Conservation (phyloP, 345 rosid genomes). For the Eucalyptus marginata region DNA sequence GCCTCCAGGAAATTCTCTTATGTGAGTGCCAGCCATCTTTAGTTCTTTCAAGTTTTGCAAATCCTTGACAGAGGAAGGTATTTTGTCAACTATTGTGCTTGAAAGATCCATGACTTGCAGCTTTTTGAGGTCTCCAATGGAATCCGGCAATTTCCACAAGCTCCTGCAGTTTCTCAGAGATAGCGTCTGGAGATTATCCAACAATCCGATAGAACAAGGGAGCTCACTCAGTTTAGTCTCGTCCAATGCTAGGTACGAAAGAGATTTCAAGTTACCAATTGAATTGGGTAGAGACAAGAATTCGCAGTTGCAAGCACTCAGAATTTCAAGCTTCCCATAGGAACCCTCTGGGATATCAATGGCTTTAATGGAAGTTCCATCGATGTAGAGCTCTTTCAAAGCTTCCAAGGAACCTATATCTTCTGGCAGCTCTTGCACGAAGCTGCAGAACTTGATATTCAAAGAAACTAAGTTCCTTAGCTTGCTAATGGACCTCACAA, state of each 20-base stretch:
- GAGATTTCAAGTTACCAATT: background rate
- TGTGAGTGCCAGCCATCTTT: background rate
- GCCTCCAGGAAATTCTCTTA: background rate
- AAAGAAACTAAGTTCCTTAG: background rate
- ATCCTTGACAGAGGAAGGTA: background rate
- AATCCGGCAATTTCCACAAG: background rate
- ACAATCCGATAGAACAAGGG: background rate
- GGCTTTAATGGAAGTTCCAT: background rate
- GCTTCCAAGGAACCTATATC: background rate
- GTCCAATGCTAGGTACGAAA: background rate
- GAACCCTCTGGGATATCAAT: background rate
- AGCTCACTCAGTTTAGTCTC: background rate
- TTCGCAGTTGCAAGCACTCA: background rate
- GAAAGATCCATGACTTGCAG: background rate
- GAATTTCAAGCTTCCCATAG: background rate
- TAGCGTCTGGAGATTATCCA: background rate
- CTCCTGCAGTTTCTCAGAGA: background rate
- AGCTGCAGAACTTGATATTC: background rate
- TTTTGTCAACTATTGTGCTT: accelerated
- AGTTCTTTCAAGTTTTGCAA: background rate
- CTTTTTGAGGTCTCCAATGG: background rate
- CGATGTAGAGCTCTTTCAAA: background rate
- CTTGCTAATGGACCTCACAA: background rate
- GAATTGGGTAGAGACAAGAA: background rate
- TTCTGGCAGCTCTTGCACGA: background rate